Evolutionary conservation across 164 flowering plant species (phyloP).

Genomic region (Brasenia schreberi): DNA sequence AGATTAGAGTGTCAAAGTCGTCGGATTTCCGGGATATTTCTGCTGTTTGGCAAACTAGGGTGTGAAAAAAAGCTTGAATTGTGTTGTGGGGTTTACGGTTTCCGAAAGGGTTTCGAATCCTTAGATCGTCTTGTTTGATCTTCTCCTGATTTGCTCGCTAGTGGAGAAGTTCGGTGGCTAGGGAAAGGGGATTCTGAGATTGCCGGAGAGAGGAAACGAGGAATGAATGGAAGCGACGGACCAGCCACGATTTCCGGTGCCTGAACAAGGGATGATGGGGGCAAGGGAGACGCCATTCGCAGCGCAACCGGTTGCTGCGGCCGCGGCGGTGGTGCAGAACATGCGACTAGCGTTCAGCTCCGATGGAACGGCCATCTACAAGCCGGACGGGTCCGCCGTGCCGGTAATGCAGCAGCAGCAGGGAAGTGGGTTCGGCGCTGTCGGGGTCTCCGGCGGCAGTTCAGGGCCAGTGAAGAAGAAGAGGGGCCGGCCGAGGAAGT

Average conservation of each 20-base stretch:
- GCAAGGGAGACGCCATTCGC: not conserved
- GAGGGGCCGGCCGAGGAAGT: constrained; percentile 79
- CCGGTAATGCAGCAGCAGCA: constrained; percentile 1
- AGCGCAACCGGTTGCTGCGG: not conserved
- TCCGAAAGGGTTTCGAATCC: too few species aligned
- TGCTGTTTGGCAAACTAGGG: too few species aligned
- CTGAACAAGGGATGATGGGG: constrained; percentile 1
- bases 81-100: too few species aligned
- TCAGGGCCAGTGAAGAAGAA: constrained; percentile 37
- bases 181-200: not conserved
- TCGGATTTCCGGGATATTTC: too few species aligned
- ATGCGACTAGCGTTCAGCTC: constrained; percentile 41
- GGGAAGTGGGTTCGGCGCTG: constrained; percentile 11
- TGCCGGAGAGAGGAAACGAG: not conserved
- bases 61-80: too few species aligned
- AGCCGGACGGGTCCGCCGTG: constrained; percentile 22
- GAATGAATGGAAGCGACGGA: constrained; percentile 1
- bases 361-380: constrained; percentile 47
- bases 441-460: constrained; percentile 20
- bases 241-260: not conserved
- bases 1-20: too few species aligned
- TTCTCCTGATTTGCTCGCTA: not conserved
- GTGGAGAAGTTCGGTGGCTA: not conserved
- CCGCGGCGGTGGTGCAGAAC: constrained; percentile 9
- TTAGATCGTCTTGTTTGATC: not conserved